Evolutionary conservation across 208 protist genomes (phyloP), one percentile per base, ranked within the genome.

Genomic region (Acanthamoeba quina): DNA sequence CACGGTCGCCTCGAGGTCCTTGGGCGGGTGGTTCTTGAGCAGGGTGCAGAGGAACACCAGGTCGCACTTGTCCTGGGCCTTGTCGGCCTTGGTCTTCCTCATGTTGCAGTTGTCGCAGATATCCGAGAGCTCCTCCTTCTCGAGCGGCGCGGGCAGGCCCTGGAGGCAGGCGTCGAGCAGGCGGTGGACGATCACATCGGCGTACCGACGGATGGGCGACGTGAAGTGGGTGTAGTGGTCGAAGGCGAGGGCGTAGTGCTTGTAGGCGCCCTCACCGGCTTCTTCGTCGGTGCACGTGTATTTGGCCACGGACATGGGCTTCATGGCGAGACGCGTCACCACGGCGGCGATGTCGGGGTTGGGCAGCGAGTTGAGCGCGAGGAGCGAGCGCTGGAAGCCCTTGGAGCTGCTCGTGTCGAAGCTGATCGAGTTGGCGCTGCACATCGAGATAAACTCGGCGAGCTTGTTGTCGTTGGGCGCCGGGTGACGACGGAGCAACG

Each of bases 221-320:
- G 98, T 99, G 86, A 99, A 99, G 94, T 99, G 98, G 29, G 98
- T 99, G 96, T 99, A 99, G 54, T 98, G 94, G 9, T 95, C 92
- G 1, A 97, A 70, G 24, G 97, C 96, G 10, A 99, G 94, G 31
- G 98, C 98, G 95, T 98, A 99, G 93, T 99, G 98, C 19, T 70
- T 44, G 94, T 96, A 99, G 2, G 98, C 94, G 17, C 82, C 76
- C 54, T 94, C 54, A 0, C 90, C 95, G 31, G 92, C n/a, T 0
- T 49, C 78, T 26, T 37, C 52, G n/a, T 95, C 92, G 0, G 96
- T 96, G 49, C 95, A 96, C 21, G 97, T 97, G 52, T 98, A 98
- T 78, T 96, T 88, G 5, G 97, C 97, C 24, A 96, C 52, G 26
- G 94, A 85, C 96, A 98, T 97, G 7, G 97, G 95, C n/a, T 96